Percentiles rank a stretch among this genome's conserved stretches.
Evolutionary conservation across 306 rosid genomes (phyloP).

Genomic region (Prunus campanulata): DNA sequence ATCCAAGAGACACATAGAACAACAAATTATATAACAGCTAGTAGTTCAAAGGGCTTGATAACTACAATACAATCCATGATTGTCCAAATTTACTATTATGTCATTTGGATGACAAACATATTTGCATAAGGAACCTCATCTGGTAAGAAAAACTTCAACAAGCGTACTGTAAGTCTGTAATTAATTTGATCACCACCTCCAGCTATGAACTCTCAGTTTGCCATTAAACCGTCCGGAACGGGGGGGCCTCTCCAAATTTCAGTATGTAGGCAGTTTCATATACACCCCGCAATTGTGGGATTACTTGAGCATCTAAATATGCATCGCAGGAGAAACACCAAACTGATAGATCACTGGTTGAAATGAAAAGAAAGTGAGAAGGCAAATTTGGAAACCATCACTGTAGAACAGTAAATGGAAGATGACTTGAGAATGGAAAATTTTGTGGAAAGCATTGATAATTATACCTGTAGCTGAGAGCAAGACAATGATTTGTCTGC

Average conservation of each 20-base stretch:
- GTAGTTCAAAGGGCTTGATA: too few relatives aligned
- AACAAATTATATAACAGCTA: too few relatives aligned
- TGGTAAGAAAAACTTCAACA: background rate
- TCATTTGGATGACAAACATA: background rate
- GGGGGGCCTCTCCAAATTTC: constrained; percentile 68
- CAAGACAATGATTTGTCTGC: constrained; percentile 43
- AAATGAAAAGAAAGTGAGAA: background rate
- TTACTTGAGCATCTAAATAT: constrained; percentile 74
- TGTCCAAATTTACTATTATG: too few relatives aligned
- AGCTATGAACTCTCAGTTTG: background rate
- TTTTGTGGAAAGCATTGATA: background rate
- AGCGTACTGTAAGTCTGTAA: background rate
- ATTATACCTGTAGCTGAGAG: constrained; percentile 74
- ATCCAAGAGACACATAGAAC: too few relatives aligned
- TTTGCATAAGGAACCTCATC: background rate
- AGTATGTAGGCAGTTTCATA: constrained; percentile 55
- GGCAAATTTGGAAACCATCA: background rate
- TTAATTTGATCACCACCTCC: background rate
- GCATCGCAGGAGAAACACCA: constrained; percentile 93
- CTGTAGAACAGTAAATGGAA: background rate
- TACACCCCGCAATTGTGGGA: constrained; percentile 58
- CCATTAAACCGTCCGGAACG: constrained; percentile 26
- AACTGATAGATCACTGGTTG: constrained; percentile 40
- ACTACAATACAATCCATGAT: too few relatives aligned
- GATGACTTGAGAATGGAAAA: background rate